Evolutionary conservation across 2,329 filamentous ascomycete genomes (phyloP), one percentile per base, ranked within the genome.

Genomic region (Colletotrichum magnum): DNA sequence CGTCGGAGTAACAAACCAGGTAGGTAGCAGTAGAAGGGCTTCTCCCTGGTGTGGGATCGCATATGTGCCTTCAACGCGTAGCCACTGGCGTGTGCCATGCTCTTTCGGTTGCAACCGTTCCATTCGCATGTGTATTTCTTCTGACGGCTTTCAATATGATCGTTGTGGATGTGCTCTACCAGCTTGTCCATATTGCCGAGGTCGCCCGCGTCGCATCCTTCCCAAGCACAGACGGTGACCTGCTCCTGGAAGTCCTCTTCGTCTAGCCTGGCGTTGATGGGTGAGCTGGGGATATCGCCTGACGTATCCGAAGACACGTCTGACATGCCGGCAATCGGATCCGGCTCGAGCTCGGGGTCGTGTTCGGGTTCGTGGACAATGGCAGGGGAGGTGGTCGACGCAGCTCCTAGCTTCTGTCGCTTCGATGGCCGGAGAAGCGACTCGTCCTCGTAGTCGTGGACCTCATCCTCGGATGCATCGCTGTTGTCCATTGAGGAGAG

Each of bases 41-140:
- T 99, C 86, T 99, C 96, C 77, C 96, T 89, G 1, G 96, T 99
- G 79, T 99, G 96, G 78, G 95, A 98, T 74, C 96, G 88, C 95
- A 99, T 97, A 78, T 99, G 96, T 10, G 96, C 96, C 79, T 97
- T 95, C 72, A 99, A 84, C 5, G 96, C 96, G 82, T 99, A 99
- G 2, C 94, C 96, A 76, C 94, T 97, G 1, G 95, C 95, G 81
- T 99, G 96, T 18, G 94, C 91, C 81, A 96, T 90, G 69, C 94
- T 94, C 83, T 97, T 98, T 71, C 95, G 85, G 61, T 87, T 88
- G 79, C 96, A 99, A 73, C 95, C 95, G 69, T 89, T 90, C 96
- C 96, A 99, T 82, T 98, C 95, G 82, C 96, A 99, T n/a, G 94
- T 94, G 79, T 98, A 98, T 80, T 96, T 97, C 83, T 97, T 97